Conservation (phyloP, 345 rosid genomes). For the Pelargonium nanum region DNA sequence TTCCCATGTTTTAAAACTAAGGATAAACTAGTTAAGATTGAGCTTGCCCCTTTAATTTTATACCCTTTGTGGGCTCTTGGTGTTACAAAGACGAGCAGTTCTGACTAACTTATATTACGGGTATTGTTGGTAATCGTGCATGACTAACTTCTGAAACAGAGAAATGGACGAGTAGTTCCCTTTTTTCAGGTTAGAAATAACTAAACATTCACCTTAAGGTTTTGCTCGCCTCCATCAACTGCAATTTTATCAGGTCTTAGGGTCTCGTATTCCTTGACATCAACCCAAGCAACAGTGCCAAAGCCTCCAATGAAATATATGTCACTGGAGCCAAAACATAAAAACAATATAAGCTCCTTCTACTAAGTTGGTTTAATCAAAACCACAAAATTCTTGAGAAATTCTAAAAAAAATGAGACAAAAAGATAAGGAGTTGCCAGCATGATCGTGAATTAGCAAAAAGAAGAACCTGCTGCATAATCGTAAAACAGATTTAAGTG, state of each 20-base stretch:
- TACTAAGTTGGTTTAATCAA: background rate
- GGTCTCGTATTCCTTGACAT: constrained; percentile 72
- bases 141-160: too few relatives aligned
- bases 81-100: too few relatives aligned
- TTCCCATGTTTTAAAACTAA: too few relatives aligned
- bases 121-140: too few relatives aligned
- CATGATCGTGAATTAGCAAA: too few relatives aligned
- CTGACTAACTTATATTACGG: too few relatives aligned
- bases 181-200: background rate
- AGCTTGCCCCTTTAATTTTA: too few relatives aligned
- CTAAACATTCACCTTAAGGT: constrained; percentile 49
- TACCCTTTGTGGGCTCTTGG: too few relatives aligned
- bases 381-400: background rate
- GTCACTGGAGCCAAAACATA: constrained; percentile 37
- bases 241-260: constrained; percentile 90
- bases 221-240: constrained; percentile 89
- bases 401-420: background rate
- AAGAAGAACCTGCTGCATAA: background rate
- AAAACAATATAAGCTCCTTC: background rate
- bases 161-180: too few relatives aligned
- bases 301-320: constrained; percentile 97
- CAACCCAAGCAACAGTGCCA: constrained; percentile 97
- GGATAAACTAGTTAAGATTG: too few relatives aligned
- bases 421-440: too few relatives aligned
- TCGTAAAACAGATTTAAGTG: background rate